Evolutionary conservation across 2,329 filamentous ascomycete genomes (phyloP), one percentile per base, ranked within the genome.

Genomic region (Fusarium begoniae): DNA sequence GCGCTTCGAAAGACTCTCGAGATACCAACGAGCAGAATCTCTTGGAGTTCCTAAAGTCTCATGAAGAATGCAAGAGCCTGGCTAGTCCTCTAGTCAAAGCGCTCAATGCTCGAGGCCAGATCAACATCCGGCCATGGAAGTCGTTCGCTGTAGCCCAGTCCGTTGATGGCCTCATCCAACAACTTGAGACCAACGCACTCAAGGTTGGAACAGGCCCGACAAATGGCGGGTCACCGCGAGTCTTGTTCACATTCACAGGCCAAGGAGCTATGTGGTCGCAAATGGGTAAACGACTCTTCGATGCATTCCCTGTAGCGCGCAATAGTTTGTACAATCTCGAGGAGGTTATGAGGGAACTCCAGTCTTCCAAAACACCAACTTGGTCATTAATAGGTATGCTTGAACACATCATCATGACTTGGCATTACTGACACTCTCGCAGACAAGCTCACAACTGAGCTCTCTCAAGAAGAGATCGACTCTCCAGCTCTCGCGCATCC

Each of bases 191-290:
- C 9, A 77, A 74, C 28, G 66, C 74, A 24, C 15, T 76, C 18
- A 76, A 74, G 18, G 69, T 75, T 3, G 75, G 71, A 15, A 38
- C 62, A 11, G 32, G 58, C 2, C 73, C 70, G 1, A 58, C 63
- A 24, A 40, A 55, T 51, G 41, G 55, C 18, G 58, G 44, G 12
- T 41, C 55, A 2, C 60, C 70, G 7, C 55, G 53, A 6, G 28
- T 72, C 10, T 47, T 76, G 3, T 76, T 76, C 35, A 47, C 70
- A 40, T 76, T 76, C 57, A 76, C 74, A 1, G 74, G 74, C 0
- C 74, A 76, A 45, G 74, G 74, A 57, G 74, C 74, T 7, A 76
- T 74, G 53, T 76, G 74, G 74, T 73, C 74, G 0, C 74, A 75
- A 47, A 76, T 76, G 74, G 74, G 74, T 4, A 76, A 72, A 48